Evolutionary conservation across 2,329 filamentous ascomycete species (phyloP).

Genomic region (Aspergillus fumigatus): DNA sequence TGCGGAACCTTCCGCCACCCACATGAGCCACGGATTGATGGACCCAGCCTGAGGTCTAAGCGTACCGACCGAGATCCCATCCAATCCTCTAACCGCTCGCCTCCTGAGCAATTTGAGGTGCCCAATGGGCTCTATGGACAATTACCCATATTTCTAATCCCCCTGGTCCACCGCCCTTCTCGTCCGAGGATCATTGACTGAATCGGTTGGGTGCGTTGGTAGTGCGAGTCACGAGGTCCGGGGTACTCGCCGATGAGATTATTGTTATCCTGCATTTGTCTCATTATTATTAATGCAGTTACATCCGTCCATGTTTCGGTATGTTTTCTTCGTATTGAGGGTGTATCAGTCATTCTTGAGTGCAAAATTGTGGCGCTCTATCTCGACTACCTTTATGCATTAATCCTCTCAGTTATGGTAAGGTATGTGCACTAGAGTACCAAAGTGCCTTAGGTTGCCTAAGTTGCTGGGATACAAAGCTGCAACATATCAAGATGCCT

Average conservation of each 20-base stretch:
- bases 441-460: not conserved
- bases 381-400: not conserved
- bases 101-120: conserved; percentile 1
- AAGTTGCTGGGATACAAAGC: not conserved
- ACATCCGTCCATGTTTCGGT: not conserved
- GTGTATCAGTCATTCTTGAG: not conserved
- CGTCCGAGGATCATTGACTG: not conserved
- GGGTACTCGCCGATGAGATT: conserved; percentile 6
- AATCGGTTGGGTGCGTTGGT: not conserved
- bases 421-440: not conserved
- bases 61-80: not conserved
- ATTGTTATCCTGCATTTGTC: not conserved
- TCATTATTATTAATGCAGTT: not conserved
- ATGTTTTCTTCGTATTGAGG: not conserved
- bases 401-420: not conserved
- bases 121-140: not conserved
- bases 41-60: not conserved
- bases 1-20: conserved; percentile 18
- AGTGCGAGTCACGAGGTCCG: conserved; percentile 11
- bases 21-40: not conserved
- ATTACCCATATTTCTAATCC: not conserved
- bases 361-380: not conserved
- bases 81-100: conserved; percentile 1
- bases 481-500: not conserved
- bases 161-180: not conserved